A percentile compares a stretch with the other conserved stretches of the same genome.
Conservation (phyloP, 2,329 filamentous ascomycete species). For the Arthrobotrys pseudoclavata region DNA sequence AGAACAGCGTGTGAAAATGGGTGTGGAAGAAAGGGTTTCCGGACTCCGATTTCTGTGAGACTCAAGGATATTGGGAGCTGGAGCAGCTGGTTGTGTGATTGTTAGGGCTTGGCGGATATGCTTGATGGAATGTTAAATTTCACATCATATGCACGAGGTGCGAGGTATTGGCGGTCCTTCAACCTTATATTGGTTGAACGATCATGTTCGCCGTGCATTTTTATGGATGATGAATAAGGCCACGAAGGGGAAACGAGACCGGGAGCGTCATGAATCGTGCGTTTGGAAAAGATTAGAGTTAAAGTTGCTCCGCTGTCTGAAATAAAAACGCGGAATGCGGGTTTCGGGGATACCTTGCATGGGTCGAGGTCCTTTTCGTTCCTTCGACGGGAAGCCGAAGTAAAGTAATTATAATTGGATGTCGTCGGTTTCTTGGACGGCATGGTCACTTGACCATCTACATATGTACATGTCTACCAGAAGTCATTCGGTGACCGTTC, state of each 20-base stretch:
- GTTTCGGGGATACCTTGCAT: slow-evolving; percentile 21
- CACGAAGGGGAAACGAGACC: neutral
- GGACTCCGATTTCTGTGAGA: slow-evolving; percentile 33
- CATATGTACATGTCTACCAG: neutral
- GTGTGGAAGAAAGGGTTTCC: neutral
- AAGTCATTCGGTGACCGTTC: too few relatives aligned
- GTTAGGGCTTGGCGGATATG: slow-evolving; percentile 8
- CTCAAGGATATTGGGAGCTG: slow-evolving; percentile 44
- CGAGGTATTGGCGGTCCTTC: neutral
- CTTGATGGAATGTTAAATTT: slow-evolving; percentile 33
- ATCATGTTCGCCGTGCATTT: neutral
- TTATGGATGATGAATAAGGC: neutral
- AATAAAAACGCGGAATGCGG: slow-evolving; percentile 3
- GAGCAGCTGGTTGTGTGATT: neutral
- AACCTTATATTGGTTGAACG: neutral
- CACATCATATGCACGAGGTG: slow-evolving; percentile 1
- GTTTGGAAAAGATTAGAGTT: slow-evolving; percentile 2
- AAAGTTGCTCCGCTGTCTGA: slow-evolving; percentile 17
- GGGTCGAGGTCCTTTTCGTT: neutral
- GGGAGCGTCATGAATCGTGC: slow-evolving; percentile 1
- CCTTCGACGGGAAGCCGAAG: slow-evolving; percentile 12
- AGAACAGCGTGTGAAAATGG: neutral
- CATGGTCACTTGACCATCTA: slow-evolving; percentile 32
- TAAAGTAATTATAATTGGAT: neutral
- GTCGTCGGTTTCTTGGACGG: neutral